phyloP scores from a whole-genome alignment of 164 flowering plant species.

The Sextonia rubra region DNA sequence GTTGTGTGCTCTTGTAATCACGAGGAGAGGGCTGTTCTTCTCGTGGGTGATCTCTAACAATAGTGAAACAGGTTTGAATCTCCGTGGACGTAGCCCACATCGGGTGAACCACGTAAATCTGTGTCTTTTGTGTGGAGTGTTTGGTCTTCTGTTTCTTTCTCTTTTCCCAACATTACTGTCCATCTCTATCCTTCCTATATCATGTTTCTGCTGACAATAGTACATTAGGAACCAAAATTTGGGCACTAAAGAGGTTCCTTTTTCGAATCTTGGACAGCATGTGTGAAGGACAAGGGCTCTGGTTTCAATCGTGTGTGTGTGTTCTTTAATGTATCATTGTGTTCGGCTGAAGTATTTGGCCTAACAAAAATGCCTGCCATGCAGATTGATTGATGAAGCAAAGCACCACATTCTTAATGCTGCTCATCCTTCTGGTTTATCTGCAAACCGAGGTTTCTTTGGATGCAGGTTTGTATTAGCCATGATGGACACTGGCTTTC shows the following conservation, averaged over 20 bases:
- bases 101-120: too few relatives aligned
- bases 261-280: neutral
- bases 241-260: neutral
- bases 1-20: too few relatives aligned
- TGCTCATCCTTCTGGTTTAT: constrained; percentile 99
- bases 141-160: too few relatives aligned
- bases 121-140: too few relatives aligned
- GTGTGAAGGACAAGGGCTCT: neutral
- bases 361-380: constrained; percentile 7
- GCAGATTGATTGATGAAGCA: constrained; percentile 76
- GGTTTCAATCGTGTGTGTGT: neutral
- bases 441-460: constrained; percentile 93
- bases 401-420: constrained; percentile 85
- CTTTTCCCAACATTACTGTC: too few relatives aligned
- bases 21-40: too few relatives aligned
- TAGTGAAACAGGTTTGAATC: too few relatives aligned
- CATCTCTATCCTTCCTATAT: too few relatives aligned
- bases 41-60: too few relatives aligned
- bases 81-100: too few relatives aligned
- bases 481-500: neutral
- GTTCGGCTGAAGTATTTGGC: neutral
- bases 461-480: constrained; percentile 76
- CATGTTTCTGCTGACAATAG: too few relatives aligned
- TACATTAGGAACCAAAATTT: too few relatives aligned
- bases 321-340: neutral